Evolutionary conservation across 1,139 yeast species (phyloP).

Genomic region (Candida tetrigidarum): DNA sequence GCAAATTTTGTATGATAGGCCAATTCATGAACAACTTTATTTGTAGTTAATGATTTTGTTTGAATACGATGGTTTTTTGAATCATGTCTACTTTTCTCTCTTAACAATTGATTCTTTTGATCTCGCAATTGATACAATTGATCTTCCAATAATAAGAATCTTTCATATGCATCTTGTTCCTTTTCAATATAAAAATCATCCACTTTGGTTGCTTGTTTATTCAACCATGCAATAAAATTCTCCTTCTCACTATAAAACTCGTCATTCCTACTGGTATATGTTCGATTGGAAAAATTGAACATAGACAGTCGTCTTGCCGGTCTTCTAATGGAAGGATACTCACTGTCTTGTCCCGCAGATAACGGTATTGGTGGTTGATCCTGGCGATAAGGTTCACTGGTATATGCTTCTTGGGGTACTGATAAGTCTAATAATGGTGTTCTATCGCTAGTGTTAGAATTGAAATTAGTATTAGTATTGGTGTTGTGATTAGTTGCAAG

Average conservation of each 20-base stretch:
- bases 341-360: slow-evolving; percentile 3
- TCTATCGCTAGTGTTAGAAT: slow-evolving; percentile 23
- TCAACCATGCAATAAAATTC: slow-evolving; percentile 66
- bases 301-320: slow-evolving; percentile 19
- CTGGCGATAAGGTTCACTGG: slow-evolving; percentile 5
- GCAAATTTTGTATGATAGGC: slow-evolving; percentile 39
- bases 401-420: slow-evolving; percentile 10
- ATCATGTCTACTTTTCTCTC: slow-evolving; percentile 19
- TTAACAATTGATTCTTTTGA: slow-evolving; percentile 39
- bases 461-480: slow-evolving; percentile 8
- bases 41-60: slow-evolving; percentile 10
- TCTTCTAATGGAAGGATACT: slow-evolving; percentile 3
- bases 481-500: neutral
- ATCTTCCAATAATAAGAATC: slow-evolving; percentile 66
- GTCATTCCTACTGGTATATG: slow-evolving; percentile 20
- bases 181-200: slow-evolving; percentile 61
- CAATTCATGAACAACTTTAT: slow-evolving; percentile 25
- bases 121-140: slow-evolving; percentile 67
- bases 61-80: slow-evolving; percentile 8
- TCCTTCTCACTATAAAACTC: slow-evolving; percentile 34
- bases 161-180: slow-evolving; percentile 62
- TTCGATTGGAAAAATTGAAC: slow-evolving; percentile 26
- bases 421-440: slow-evolving; percentile 32
- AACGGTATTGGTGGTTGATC: slow-evolving; percentile 5
- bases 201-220: slow-evolving; percentile 59